Conservation (phyloP, 805 yeast species). For the Pichia kluyveri region DNA sequence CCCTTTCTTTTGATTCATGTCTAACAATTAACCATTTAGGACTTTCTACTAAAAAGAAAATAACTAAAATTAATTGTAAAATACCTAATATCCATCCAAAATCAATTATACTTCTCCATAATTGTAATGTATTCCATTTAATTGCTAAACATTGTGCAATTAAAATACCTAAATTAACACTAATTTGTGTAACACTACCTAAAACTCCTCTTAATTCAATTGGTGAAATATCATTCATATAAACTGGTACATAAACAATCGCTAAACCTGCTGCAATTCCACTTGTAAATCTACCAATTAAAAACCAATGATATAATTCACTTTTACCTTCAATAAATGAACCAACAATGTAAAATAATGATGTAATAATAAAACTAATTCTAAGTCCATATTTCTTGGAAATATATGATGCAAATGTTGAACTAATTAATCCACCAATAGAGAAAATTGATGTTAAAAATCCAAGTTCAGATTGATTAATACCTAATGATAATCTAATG, state of each 20-base stretch:
- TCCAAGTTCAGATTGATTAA: constrained; percentile 48
- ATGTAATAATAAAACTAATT: constrained; percentile 41
- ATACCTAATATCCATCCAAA: constrained; percentile 49
- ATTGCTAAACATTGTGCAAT: constrained; percentile 71
- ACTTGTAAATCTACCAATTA: constrained; percentile 63
- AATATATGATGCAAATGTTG: constrained; percentile 54
- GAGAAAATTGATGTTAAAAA: constrained; percentile 70
- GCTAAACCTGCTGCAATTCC: constrained; percentile 88
- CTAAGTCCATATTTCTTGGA: constrained; percentile 64
- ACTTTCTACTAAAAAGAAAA: constrained; percentile 52
- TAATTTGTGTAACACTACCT: constrained; percentile 86
- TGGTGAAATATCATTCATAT: constrained; percentile 76
- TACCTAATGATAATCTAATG: constrained; percentile 23
- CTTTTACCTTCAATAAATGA: constrained; percentile 51
- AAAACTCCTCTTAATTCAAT: constrained; percentile 57
- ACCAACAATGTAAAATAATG: constrained; percentile 48
- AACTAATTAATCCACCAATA: constrained; percentile 76
- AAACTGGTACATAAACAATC: constrained; percentile 77
- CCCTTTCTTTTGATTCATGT: constrained; percentile 19
- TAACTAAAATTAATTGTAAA: constrained; percentile 34
- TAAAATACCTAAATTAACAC: constrained; percentile 78
- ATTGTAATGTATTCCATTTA: constrained; percentile 48
- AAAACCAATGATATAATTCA: constrained; percentile 32
- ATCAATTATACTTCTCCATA: constrained; percentile 70
- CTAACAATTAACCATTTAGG: constrained; percentile 67